A percentile compares a stretch with the other conserved stretches of the same genome.
Conservation (phyloP, 305 asterid species). For the Euphrasia arctica region DNA sequence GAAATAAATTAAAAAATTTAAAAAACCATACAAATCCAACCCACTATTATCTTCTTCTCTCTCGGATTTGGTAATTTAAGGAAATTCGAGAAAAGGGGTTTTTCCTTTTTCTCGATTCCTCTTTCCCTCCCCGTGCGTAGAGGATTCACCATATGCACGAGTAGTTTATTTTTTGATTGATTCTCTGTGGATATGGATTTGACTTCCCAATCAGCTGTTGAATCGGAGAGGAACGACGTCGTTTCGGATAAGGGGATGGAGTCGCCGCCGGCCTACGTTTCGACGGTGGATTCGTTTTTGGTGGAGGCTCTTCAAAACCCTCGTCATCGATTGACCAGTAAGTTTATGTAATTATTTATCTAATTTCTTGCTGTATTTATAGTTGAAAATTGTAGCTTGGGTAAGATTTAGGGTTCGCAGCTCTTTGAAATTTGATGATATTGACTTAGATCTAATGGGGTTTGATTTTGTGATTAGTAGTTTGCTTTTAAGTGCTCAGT, state of each 20-base stretch:
- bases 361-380: background rate
- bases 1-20: slow-evolving; percentile 13
- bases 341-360: slow-evolving; percentile 24
- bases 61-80: slow-evolving; percentile 38
- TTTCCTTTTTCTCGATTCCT: slow-evolving; percentile 40
- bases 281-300: slow-evolving; percentile 91
- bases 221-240: slow-evolving; percentile 27
- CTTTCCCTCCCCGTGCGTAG: slow-evolving; percentile 18
- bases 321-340: slow-evolving; percentile 94
- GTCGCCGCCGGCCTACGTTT: slow-evolving; percentile 40
- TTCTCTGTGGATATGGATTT: slow-evolving; percentile 33
- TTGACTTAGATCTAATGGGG: slow-evolving; percentile 26
- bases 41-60: slow-evolving; percentile 20
- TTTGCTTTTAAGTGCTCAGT: slow-evolving; percentile 14
- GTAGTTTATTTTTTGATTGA: slow-evolving; percentile 6
- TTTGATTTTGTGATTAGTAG: slow-evolving; percentile 21
- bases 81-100: slow-evolving; percentile 40
- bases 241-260: slow-evolving; percentile 22
- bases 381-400: slow-evolving; percentile 15
- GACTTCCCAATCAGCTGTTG: slow-evolving; percentile 36
- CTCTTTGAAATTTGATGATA: slow-evolving; percentile 16
- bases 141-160: slow-evolving; percentile 27
- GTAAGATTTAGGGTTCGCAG: slow-evolving; percentile 20
- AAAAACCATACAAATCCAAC: slow-evolving; percentile 32
- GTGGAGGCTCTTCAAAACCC: slow-evolving; percentile 99